These are phyloP conservation scores for Skeletonema tropicum DNA, from an alignment of 108 stramenopile genomes.

Conservation along the genomic window DNA sequence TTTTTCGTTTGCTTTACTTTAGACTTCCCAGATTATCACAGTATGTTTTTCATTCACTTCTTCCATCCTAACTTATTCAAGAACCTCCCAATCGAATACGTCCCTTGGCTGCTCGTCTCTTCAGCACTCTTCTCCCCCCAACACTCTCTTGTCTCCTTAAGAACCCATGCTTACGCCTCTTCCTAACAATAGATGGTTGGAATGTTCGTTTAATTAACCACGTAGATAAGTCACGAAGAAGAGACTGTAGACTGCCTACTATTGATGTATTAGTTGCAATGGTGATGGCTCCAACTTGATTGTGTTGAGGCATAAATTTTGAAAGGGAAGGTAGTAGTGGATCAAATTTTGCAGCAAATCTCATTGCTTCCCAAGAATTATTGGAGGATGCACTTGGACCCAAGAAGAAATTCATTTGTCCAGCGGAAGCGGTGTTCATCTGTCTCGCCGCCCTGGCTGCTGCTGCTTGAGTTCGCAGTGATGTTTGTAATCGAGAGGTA, in stretches of 20 bases:
- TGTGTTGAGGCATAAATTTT: constrained; percentile 2
- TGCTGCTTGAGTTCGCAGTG: constrained; percentile 4
- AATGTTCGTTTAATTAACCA: constrained; percentile 87
- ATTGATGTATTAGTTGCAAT: constrained; percentile 20
- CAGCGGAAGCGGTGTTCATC: neutral
- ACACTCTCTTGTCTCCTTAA: constrained; percentile 65
- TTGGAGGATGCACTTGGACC: neutral
- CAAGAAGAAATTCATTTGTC: neutral
- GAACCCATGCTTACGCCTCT: constrained; percentile 88
- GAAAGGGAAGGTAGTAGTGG: neutral
- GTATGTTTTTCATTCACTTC: neutral
- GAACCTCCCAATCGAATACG: constrained; percentile 72
- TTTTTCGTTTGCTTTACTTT: neutral
- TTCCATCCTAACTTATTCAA: constrained; percentile 8
- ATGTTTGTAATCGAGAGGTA: neutral
- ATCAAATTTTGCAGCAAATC: constrained; percentile 1
- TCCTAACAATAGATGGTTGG: constrained; percentile 85
- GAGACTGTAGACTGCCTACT: constrained; percentile 21
- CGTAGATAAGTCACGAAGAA: constrained; percentile 37
- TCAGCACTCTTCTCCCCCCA: constrained; percentile 73
- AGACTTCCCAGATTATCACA: too few relatives aligned
- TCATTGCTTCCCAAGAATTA: neutral
- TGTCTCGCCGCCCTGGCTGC: neutral
- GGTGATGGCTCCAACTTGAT: constrained; percentile 12
- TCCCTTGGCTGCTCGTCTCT: constrained; percentile 71